These are phyloP conservation scores for Pilatotrama ljubarskyi DNA, from an alignment of 768 basidiomycete genomes.

Conservation along the genomic window DNA sequence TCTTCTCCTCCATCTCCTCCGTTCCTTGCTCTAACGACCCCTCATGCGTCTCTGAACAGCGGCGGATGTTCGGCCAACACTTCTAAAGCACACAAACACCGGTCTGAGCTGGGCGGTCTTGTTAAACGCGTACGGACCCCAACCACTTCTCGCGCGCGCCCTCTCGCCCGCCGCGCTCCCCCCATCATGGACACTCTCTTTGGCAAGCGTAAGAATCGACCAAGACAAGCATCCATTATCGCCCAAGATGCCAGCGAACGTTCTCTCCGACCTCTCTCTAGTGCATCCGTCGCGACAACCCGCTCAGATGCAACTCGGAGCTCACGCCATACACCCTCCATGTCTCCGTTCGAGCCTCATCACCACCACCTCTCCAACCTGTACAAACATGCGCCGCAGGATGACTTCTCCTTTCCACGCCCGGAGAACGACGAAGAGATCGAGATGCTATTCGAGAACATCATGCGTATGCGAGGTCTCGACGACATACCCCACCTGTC, in stretches of 20 bases:
- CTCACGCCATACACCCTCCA: constrained; percentile 65
- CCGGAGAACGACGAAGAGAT: constrained; percentile 79
- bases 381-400: constrained; percentile 37
- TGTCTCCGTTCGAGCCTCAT: constrained; percentile 52
- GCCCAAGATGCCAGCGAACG: constrained; percentile 32
- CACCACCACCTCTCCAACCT: constrained; percentile 55
- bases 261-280: constrained; percentile 33
- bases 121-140: constrained; percentile 1
- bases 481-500: constrained; percentile 57
- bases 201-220: constrained; percentile 38
- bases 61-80: not conserved
- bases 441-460: constrained; percentile 75
- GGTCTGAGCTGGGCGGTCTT: not conserved
- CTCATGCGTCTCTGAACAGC: constrained; percentile 8
- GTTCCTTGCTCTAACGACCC: not conserved
- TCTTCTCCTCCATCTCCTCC: not conserved
- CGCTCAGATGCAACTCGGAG: constrained; percentile 58
- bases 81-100: no score
- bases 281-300: constrained; percentile 43
- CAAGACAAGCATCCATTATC: constrained; percentile 36
- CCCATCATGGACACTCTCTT: constrained; percentile 38
- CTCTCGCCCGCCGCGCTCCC: not conserved
- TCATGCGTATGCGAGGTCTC: constrained; percentile 70
- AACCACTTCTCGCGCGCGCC: not conserved
- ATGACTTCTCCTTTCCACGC: constrained; percentile 73